Evolutionary conservation across 148 eudicot genomes (phyloP).

Genomic region (Vaccinium macrocarpon): DNA sequence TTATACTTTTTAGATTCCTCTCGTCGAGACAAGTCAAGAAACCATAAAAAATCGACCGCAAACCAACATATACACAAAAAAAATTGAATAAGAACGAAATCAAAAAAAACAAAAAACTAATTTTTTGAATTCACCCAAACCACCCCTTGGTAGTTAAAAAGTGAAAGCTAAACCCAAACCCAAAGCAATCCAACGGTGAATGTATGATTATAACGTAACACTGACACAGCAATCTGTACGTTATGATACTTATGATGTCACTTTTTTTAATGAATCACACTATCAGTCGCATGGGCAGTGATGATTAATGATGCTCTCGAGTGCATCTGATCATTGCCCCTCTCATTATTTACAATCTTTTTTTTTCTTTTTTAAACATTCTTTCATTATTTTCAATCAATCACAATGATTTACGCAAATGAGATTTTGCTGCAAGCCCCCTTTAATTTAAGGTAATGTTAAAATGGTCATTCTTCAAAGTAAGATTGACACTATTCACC

Average conservation of each 20-base stretch:
- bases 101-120: too few relatives aligned
- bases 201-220: conserved; percentile 15
- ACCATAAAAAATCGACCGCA: too few relatives aligned
- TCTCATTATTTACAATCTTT: not conserved
- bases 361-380: too few relatives aligned
- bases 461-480: not conserved
- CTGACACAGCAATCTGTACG: conserved; percentile 11
- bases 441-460: not conserved
- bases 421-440: not conserved
- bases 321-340: conserved; percentile 10
- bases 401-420: not conserved
- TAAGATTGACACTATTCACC: not conserved
- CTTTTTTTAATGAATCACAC: not conserved
- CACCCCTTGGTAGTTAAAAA: too few relatives aligned
- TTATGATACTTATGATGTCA: conserved; percentile 6
- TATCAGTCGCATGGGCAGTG: not conserved
- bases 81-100: too few relatives aligned
- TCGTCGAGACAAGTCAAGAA: too few relatives aligned
- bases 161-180: too few relatives aligned
- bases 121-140: too few relatives aligned
- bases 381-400: not conserved
- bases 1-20: too few relatives aligned
- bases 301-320: not conserved
- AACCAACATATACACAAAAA: too few relatives aligned
- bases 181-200: too few relatives aligned